Base-by-base conservation (phyloP, 169 alveolate species). In the Plasmodium vivax region DNA sequence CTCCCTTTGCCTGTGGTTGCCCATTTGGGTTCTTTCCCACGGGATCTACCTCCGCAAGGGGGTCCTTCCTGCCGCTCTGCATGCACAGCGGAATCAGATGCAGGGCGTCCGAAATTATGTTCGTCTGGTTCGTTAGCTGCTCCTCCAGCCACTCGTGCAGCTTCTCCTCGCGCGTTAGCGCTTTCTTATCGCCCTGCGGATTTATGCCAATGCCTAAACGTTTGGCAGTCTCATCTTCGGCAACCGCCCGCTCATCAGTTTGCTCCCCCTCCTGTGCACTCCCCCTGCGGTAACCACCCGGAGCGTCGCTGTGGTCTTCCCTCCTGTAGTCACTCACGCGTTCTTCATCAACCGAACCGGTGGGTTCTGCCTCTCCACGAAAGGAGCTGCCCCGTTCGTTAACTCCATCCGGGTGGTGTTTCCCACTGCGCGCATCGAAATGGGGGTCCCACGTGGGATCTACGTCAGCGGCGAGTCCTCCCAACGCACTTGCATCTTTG, bases 121-220 rank as follows among this genome's bases (percentile, higher is more conserved):
- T 47, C 51, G 94, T 90, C 32, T 90, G 94, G 3, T 74, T 82
- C 19, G 4, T 14, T 19, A 90, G 32, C 73, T 90, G 92, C 1
- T 80, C 12, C 54, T 90, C 94, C n/a, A 90, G 30, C 94, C 94
- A 90, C 32, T 79, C 92, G 34, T 90, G 90, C 54, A 90, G 54
- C 41, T 80, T 90, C 51, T 90, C 94, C 27, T 90, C 94, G 27
- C 72, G 81, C 41, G 94, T 90, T 71, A 72, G 75, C 43, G 72
- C 84, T 23, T 77, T 45, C 38, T 38, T 68, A 62, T 23, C 3
- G 16, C 38, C 43, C 77, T 68, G 38, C 38, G 77, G 2, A 56
- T 56, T 1, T 56, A 56, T 68, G 9, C 3, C 32, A 0, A 14
- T 8, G 1, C 23, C 23, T 51, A 0, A n/a, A n/a, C n/a, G n/a